phyloP scores from a whole-genome alignment of 345 rosid species.

The Salix exigua region DNA sequence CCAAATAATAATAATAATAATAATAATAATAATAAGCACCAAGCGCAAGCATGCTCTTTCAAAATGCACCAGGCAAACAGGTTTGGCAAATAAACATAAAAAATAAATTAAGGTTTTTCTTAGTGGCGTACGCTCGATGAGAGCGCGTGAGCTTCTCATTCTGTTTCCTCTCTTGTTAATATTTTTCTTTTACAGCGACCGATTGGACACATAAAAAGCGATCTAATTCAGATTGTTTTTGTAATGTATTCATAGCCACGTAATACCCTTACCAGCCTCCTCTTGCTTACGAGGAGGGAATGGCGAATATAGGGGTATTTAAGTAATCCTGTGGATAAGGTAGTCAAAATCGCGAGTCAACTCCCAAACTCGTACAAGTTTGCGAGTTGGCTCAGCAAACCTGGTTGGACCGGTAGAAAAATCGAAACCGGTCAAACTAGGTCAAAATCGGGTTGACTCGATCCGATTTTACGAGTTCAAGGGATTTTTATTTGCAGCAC shows the following conservation, averaged over 20 bases:
- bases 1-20: too few relatives aligned
- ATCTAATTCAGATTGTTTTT: slow-evolving; percentile 23
- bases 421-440: too few relatives aligned
- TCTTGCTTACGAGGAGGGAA: background rate
- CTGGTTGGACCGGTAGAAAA: too few relatives aligned
- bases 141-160: slow-evolving; percentile 16
- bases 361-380: too few relatives aligned
- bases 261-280: slow-evolving; percentile 6
- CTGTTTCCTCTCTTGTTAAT: background rate
- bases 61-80: too few relatives aligned
- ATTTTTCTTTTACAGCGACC: slow-evolving; percentile 30
- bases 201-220: slow-evolving; percentile 25
- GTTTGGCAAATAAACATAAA: background rate
- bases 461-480: too few relatives aligned
- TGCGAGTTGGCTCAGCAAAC: too few relatives aligned
- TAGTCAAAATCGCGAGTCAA: too few relatives aligned
- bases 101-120: background rate
- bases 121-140: background rate
- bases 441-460: too few relatives aligned
- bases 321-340: background rate
- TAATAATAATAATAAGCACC: too few relatives aligned
- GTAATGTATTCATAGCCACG: background rate
- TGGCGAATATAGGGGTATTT: background rate
- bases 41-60: too few relatives aligned
- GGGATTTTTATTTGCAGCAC: too few relatives aligned